These are phyloP conservation scores for Monilinia vaccinii-corymbosi DNA, from an alignment of 2,329 filamentous ascomycete species.

Conservation along the genomic window DNA sequence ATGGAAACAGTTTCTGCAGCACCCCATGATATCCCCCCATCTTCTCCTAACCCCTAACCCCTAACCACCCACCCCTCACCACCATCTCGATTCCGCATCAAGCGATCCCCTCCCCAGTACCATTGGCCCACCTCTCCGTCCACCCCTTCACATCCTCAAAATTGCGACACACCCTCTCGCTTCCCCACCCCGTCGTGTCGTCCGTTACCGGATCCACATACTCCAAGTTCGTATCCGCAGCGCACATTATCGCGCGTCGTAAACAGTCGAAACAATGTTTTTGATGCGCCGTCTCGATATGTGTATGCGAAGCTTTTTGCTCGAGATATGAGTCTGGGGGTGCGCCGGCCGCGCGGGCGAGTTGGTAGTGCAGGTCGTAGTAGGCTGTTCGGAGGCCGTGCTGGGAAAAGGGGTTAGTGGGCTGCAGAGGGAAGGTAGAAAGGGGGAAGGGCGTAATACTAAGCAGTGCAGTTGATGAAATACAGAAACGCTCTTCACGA, in stretches of 20 bases:
- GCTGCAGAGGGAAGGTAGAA: neutral
- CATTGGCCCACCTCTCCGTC: constrained; percentile 8
- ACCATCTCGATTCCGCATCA: neutral
- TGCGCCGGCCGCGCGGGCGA: neutral
- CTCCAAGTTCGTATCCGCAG: constrained; percentile 14
- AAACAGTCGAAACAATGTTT: constrained; percentile 17
- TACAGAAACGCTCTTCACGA: constrained; percentile 4
- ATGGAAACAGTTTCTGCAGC: neutral
- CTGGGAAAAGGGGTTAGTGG: neutral
- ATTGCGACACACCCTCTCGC: constrained; percentile 11
- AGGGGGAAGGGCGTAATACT: neutral
- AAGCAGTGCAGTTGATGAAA: constrained; percentile 18
- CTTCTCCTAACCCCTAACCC: too few relatives aligned
- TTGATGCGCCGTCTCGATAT: constrained; percentile 1
- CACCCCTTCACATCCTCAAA: constrained; percentile 13
- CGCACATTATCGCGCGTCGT: constrained; percentile 14
- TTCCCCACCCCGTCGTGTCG: constrained; percentile 13
- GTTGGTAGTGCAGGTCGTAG: neutral
- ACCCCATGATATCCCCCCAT: neutral
- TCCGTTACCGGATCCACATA: constrained; percentile 6
- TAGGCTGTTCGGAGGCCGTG: constrained; percentile 1
- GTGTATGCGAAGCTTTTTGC: neutral
- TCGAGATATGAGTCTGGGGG: neutral
- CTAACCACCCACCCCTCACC: neutral
- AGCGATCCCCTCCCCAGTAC: neutral